phyloP scores from a whole-genome alignment of 2,329 filamentous ascomycete genomes.

The Fusarium albosuccineum region DNA sequence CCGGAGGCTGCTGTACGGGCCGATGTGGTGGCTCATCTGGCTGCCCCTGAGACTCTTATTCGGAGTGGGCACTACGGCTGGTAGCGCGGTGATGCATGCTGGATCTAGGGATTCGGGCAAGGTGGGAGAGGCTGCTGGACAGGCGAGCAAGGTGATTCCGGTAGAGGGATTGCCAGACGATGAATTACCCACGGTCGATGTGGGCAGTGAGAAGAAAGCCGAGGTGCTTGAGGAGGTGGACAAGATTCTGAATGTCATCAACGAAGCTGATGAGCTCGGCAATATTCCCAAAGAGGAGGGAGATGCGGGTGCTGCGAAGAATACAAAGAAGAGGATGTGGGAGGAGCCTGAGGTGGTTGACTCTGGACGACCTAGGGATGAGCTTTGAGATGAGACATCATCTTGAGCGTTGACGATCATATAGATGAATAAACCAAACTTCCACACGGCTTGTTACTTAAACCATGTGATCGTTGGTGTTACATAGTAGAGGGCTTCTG shows the following conservation, averaged over 20 bases:
- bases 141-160: slow-evolving; percentile 47
- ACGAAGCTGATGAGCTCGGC: slow-evolving; percentile 49
- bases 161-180: slow-evolving; percentile 56
- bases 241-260: slow-evolving; percentile 63
- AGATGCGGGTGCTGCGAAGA: slow-evolving; percentile 28
- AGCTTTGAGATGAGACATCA: slow-evolving; percentile 48
- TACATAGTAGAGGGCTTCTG: no score
- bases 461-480: no score
- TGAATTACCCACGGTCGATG: slow-evolving; percentile 64
- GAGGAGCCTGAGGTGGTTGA: slow-evolving; percentile 44
- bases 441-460: not conserved
- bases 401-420: not conserved
- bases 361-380: slow-evolving; percentile 53
- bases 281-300: slow-evolving; percentile 35
- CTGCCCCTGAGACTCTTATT: slow-evolving; percentile 80
- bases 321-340: slow-evolving; percentile 50
- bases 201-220: slow-evolving; percentile 46
- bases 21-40: slow-evolving; percentile 90
- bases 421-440: not conserved
- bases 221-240: slow-evolving; percentile 67
- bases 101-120: slow-evolving; percentile 41
- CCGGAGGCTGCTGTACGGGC: slow-evolving; percentile 86
- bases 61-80: slow-evolving; percentile 67
- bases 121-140: slow-evolving; percentile 41
- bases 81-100: slow-evolving; percentile 63